These are phyloP conservation scores for Penicillium arizonense DNA, from an alignment of 495 filamentous ascomycete genomes.

Conservation along the genomic window DNA sequence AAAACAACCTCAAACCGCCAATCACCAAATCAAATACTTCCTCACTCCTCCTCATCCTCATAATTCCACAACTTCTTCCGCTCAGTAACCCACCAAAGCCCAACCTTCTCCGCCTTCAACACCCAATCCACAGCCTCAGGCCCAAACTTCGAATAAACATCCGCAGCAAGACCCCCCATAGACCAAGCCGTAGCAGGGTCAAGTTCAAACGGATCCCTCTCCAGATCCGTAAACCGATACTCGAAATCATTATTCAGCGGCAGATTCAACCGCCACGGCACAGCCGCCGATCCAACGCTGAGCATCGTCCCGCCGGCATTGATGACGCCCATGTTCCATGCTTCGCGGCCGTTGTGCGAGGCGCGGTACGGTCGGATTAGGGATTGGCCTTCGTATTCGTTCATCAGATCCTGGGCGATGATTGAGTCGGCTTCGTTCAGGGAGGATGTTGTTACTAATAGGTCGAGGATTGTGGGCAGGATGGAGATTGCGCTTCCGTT, in stretches of 20 bases:
- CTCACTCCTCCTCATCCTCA: neutral
- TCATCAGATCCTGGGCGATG: slow-evolving; percentile 35
- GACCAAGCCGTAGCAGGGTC: slow-evolving; percentile 32
- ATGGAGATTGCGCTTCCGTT: slow-evolving; percentile 44
- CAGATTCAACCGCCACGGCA: slow-evolving; percentile 38
- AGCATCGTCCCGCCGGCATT: slow-evolving; percentile 45
- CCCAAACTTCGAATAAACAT: slow-evolving; percentile 28
- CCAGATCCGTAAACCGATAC: slow-evolving; percentile 37
- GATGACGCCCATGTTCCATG: slow-evolving; percentile 46
- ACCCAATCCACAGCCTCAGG: slow-evolving; percentile 38
- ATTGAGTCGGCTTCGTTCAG: slow-evolving; percentile 28
- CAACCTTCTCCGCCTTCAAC: slow-evolving; percentile 33
- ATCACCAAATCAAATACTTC: too few species aligned
- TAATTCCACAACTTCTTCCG: slow-evolving; percentile 31
- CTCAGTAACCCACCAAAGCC: slow-evolving; percentile 40
- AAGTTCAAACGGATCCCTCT: slow-evolving; percentile 35
- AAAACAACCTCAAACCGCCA: too few species aligned
- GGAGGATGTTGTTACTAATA: slow-evolving; percentile 40
- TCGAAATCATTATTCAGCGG: slow-evolving; percentile 38
- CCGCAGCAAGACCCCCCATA: slow-evolving; percentile 23
- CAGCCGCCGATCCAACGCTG: slow-evolving; percentile 36
- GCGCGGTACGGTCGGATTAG: slow-evolving; percentile 40
- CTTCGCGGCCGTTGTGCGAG: slow-evolving; percentile 31
- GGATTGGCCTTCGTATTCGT: slow-evolving; percentile 48
- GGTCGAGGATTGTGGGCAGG: slow-evolving; percentile 47